phyloP scores from a whole-genome alignment of 768 basidiomycete species.

The Trichaptum fuscoviolaceum region DNA sequence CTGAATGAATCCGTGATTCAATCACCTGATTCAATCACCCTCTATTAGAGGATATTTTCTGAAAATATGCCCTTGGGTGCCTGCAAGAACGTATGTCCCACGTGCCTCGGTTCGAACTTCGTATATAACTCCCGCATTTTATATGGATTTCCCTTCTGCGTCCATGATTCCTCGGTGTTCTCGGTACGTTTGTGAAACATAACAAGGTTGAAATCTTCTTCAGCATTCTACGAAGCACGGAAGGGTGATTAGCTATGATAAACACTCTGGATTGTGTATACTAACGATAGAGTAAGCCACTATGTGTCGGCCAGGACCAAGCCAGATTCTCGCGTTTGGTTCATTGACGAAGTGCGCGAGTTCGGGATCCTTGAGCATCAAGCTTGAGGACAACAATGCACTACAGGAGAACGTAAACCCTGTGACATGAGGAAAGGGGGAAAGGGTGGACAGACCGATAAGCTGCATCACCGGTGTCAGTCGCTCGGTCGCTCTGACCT shows the following conservation, averaged over 20 bases:
- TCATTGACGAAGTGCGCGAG: constrained; percentile 44
- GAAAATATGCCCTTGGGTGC: too few species aligned
- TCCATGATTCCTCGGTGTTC: constrained; percentile 16
- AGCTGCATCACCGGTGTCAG: constrained; percentile 18
- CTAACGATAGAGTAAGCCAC: constrained; percentile 42
- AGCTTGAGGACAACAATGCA: constrained; percentile 40
- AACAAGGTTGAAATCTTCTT: constrained; percentile 19
- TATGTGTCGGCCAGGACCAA: constrained; percentile 45
- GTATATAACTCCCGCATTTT: constrained; percentile 21
- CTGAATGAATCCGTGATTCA: too few species aligned
- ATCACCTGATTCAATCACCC: too few species aligned
- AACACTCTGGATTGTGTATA: background rate
- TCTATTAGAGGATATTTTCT: too few species aligned
- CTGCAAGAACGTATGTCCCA: too few species aligned
- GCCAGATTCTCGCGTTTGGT: constrained; percentile 53
- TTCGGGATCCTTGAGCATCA: constrained; percentile 46
- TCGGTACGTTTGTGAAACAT: constrained; percentile 11
- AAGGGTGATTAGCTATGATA: constrained; percentile 11
- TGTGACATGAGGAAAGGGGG: too few species aligned
- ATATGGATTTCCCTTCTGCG: constrained; percentile 18
- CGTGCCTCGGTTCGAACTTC: constrained; percentile 24
- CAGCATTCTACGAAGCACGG: constrained; percentile 14
- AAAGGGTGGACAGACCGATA: constrained; percentile 23
- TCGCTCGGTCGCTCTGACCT: constrained; percentile 13
- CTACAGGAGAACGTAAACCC: too few species aligned